Conservation (phyloP, 176 grass and related monocot genomes). For the Chrysopogon serrulatus region DNA sequence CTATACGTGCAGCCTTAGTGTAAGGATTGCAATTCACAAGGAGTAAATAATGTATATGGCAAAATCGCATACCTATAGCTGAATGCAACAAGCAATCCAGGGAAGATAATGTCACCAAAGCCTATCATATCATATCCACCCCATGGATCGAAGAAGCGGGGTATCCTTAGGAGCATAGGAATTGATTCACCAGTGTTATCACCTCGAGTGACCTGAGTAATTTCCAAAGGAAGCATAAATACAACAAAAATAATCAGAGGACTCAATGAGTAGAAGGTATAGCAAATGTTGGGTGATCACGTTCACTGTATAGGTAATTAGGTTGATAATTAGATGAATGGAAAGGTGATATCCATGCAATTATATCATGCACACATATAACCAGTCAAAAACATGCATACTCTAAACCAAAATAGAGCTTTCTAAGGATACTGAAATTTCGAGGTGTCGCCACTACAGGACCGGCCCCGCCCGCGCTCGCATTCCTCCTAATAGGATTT, state of each 20-base stretch:
- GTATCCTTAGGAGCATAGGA: constrained; percentile 91
- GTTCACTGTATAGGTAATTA: neutral
- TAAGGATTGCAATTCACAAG: neutral
- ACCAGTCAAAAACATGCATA: neutral
- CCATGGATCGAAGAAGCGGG: constrained; percentile 98
- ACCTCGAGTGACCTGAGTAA: constrained; percentile 77
- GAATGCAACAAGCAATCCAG: constrained; percentile 93
- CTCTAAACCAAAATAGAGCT: neutral
- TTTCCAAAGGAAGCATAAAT: constrained; percentile 8
- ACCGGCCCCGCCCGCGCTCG: too few species aligned
- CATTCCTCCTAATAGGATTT: too few species aligned
- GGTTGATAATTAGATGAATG: neutral
- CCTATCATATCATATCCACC: constrained; percentile 99
- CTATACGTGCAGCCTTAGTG: neutral
- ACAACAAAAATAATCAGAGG: neutral
- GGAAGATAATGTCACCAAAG: constrained; percentile 97
- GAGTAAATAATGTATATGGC: neutral
- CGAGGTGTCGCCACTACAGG: too few species aligned
- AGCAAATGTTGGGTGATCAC: neutral
- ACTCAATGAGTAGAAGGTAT: neutral
- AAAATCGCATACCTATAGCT: constrained; percentile 68
- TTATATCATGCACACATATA: too few species aligned
- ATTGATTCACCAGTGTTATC: constrained; percentile 84
- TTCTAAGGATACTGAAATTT: neutral
- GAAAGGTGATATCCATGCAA: neutral